A percentile compares a stretch with the other conserved stretches of the same genome.
Conservation (phyloP, 208 protist genomes). For the Endotrypanum monterogeii region DNA sequence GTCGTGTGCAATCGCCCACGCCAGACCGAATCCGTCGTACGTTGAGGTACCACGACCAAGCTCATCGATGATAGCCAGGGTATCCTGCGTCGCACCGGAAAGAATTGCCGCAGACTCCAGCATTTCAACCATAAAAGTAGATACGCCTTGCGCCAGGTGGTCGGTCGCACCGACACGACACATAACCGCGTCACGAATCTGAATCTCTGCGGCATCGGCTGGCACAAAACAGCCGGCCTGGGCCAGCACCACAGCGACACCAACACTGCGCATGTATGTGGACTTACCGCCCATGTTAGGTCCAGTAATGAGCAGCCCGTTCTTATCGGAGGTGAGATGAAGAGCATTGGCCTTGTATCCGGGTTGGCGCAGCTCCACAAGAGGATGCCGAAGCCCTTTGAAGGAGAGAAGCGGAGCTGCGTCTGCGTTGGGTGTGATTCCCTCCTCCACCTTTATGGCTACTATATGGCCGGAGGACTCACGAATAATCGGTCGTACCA, state of each 20-base stretch:
- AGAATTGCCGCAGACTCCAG: slow-evolving; percentile 98
- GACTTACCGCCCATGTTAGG: slow-evolving; percentile 99
- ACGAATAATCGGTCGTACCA: slow-evolving; percentile 87
- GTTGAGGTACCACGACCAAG: slow-evolving; percentile 99
- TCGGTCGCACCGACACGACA: slow-evolving; percentile 99
- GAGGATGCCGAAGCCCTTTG: slow-evolving; percentile 81
- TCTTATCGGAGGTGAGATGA: slow-evolving; percentile 75
- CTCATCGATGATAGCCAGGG: slow-evolving; percentile 99
- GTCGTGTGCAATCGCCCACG: slow-evolving; percentile 98
- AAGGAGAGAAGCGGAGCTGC: slow-evolving; percentile 50
- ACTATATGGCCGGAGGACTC: slow-evolving; percentile 4
- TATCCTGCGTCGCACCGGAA: slow-evolving; percentile 92
- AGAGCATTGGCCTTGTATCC: slow-evolving; percentile 82
- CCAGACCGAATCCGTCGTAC: slow-evolving; percentile 99
- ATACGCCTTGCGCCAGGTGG: slow-evolving; percentile 92
- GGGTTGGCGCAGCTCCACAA: slow-evolving; percentile 86
- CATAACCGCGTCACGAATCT: slow-evolving; percentile 95
- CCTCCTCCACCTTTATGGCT: slow-evolving; percentile 16
- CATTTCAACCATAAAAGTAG: slow-evolving; percentile 99
- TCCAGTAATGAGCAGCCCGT: slow-evolving; percentile 89
- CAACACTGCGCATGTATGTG: slow-evolving; percentile 98
- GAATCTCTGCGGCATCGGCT: slow-evolving; percentile 82
- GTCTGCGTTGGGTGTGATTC: not conserved
- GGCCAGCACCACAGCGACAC: slow-evolving; percentile 96
- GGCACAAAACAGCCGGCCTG: slow-evolving; percentile 99